phyloP scores from a whole-genome alignment of 331 rosid species.

The Quercus tomentella region DNA sequence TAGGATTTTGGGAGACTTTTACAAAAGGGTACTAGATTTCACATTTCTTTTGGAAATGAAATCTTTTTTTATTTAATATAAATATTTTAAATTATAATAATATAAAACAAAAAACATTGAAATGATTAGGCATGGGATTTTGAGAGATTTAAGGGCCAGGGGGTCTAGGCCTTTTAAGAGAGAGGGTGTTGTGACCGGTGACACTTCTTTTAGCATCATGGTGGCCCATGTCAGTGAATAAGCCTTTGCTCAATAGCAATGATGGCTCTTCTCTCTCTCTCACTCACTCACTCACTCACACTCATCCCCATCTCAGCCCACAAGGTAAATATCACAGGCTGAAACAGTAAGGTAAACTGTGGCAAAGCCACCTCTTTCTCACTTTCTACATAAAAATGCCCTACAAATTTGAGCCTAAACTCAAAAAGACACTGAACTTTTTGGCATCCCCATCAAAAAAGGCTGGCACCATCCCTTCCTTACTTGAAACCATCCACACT shows the following conservation, averaged over 20 bases:
- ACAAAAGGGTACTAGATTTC: slow-evolving; percentile 6
- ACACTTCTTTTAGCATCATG: slow-evolving; percentile 43
- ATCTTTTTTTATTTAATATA: neutral
- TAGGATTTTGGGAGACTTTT: slow-evolving; percentile 26
- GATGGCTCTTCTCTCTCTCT: slow-evolving; percentile 33
- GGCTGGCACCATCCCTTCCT: slow-evolving; percentile 6
- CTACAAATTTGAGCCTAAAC: slow-evolving; percentile 50
- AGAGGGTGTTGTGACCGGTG: slow-evolving; percentile 25
- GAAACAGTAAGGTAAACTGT: slow-evolving; percentile 26
- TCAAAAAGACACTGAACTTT: slow-evolving; percentile 37
- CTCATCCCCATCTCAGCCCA: slow-evolving; percentile 23
- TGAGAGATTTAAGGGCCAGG: slow-evolving; percentile 53
- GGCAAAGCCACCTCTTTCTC: slow-evolving; percentile 19
- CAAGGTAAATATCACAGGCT: slow-evolving; percentile 26
- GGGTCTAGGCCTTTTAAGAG: slow-evolving; percentile 17
- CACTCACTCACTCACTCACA: slow-evolving; percentile 8
- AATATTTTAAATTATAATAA: neutral
- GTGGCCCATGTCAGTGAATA: slow-evolving; percentile 66
- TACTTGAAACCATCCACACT: slow-evolving; percentile 16
- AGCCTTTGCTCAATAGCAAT: slow-evolving; percentile 53
- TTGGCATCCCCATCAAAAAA: slow-evolving; percentile 15
- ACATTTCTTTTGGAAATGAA: neutral
- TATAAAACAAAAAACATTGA: slow-evolving; percentile 26
- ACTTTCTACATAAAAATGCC: slow-evolving; percentile 21
- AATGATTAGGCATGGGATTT: slow-evolving; percentile 69